Conservation (phyloP, 2,329 filamentous ascomycete species). For the Aspergillus spinulosporus region DNA sequence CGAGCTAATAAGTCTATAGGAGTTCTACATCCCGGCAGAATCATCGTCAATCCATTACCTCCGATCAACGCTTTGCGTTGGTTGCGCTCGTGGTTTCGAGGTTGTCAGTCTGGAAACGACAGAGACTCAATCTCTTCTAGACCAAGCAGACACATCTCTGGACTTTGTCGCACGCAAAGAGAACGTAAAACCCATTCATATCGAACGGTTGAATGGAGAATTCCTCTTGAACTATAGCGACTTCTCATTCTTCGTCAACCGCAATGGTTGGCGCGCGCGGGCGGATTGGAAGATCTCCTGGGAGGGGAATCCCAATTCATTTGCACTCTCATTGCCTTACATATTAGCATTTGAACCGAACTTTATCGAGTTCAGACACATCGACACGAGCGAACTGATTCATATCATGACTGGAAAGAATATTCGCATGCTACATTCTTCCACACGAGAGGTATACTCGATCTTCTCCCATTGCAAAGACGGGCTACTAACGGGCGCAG, state of each 20-base stretch:
- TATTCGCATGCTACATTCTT: constrained; percentile 95
- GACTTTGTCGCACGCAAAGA: constrained; percentile 96
- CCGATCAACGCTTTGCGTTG: constrained; percentile 93
- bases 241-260: constrained; percentile 98
- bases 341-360: constrained; percentile 96
- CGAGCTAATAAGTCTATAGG: constrained; percentile 47
- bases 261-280: constrained; percentile 93
- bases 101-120: constrained; percentile 94
- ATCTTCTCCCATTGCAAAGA: constrained; percentile 4
- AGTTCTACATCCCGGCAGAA: constrained; percentile 98
- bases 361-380: constrained; percentile 94
- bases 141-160: constrained; percentile 95
- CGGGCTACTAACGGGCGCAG: constrained; percentile 51
- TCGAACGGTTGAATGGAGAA: constrained; percentile 93
- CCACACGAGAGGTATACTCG: constrained; percentile 81
- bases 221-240: constrained; percentile 98
- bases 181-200: constrained; percentile 91
- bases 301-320: constrained; percentile 90
- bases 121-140: constrained; percentile 95
- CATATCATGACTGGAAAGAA: constrained; percentile 97
- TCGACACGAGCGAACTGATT: constrained; percentile 85
- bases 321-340: constrained; percentile 94
- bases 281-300: constrained; percentile 97
- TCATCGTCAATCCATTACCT: constrained; percentile 98
- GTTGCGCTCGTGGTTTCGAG: constrained; percentile 92